Evolutionary conservation across 768 basidiomycete genomes (phyloP).

Genomic region (Phaeotremella skinneri): DNA sequence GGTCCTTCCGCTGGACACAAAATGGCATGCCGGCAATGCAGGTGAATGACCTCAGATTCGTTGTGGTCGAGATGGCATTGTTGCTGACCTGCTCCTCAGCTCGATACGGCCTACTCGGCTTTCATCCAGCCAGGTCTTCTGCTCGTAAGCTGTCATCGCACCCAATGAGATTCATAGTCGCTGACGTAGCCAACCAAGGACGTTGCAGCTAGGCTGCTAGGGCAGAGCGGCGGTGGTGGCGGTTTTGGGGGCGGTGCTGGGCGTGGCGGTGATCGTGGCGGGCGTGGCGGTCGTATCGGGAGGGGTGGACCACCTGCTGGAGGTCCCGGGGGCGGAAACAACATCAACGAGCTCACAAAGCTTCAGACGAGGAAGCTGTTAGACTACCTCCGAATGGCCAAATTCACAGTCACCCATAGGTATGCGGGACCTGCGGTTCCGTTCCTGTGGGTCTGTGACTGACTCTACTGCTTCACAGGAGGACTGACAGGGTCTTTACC

Average conservation of each 20-base stretch:
- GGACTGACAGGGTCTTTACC: constrained; percentile 26
- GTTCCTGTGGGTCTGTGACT: background rate
- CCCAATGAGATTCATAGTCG: background rate
- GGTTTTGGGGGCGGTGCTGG: constrained; percentile 20
- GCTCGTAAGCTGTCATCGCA: constrained; percentile 20
- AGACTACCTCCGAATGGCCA: constrained; percentile 41
- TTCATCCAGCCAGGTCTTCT: constrained; percentile 47
- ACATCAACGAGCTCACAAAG: constrained; percentile 26
- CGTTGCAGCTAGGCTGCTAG: constrained; percentile 38
- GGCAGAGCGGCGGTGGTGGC: constrained; percentile 27
- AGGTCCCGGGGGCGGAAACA: constrained; percentile 18
- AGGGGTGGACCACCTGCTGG: constrained; percentile 14
- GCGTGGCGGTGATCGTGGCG: constrained; percentile 22
- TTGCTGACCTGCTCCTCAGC: constrained; percentile 24
- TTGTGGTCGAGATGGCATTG: background rate
- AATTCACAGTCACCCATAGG: constrained; percentile 49
- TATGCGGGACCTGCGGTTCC: constrained; percentile 6
- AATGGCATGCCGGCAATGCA: constrained; percentile 38
- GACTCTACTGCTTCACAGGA: constrained; percentile 16
- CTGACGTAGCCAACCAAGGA: constrained; percentile 22
- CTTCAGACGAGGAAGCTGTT: constrained; percentile 38
- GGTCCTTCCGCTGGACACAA: constrained; percentile 44
- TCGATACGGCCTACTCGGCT: constrained; percentile 52
- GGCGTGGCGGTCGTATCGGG: constrained; percentile 36
- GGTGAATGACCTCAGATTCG: constrained; percentile 15